Percentiles rank a stretch among this genome's conserved stretches.
These are phyloP conservation scores for Epithemia pelagica DNA, from an alignment of 108 stramenopile genomes.

Conservation along the genomic window DNA sequence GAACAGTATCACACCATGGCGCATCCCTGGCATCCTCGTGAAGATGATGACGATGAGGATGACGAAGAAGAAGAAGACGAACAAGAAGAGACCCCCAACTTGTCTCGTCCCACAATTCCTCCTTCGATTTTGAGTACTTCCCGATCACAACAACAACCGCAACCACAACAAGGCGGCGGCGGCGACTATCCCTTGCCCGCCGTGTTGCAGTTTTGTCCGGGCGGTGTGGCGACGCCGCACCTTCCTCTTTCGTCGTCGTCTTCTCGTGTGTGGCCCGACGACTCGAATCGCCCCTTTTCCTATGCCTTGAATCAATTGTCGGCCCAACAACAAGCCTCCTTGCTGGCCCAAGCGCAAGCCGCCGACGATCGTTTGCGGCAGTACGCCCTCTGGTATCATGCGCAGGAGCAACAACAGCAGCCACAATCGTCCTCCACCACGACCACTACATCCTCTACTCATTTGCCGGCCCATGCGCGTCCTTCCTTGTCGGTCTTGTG, in stretches of 20 bases:
- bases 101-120: too few relatives aligned
- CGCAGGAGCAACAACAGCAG: neutral
- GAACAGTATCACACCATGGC: neutral
- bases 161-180: neutral
- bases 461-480: constrained; percentile 8
- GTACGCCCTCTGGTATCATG: neutral
- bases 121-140: too few relatives aligned
- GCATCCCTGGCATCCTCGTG: neutral
- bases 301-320: neutral
- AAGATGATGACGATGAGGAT: too few relatives aligned
- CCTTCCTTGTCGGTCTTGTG: constrained; percentile 70
- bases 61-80: too few relatives aligned
- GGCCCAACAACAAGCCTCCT: neutral
- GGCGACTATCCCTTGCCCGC: constrained; percentile 56
- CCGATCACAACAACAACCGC: neutral
- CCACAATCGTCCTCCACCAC: neutral
- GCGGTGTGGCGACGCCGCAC: constrained; percentile 24
- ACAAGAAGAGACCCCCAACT: too few relatives aligned
- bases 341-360: neutral
- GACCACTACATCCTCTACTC: neutral
- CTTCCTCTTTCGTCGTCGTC: neutral
- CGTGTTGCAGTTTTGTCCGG: constrained; percentile 62
- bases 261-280: neutral
- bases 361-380: constrained; percentile 7
- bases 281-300: too few relatives aligned